These are phyloP conservation scores for Xenoacremonium recifei DNA, from an alignment of 2,329 filamentous ascomycete genomes.

Conservation along the genomic window DNA sequence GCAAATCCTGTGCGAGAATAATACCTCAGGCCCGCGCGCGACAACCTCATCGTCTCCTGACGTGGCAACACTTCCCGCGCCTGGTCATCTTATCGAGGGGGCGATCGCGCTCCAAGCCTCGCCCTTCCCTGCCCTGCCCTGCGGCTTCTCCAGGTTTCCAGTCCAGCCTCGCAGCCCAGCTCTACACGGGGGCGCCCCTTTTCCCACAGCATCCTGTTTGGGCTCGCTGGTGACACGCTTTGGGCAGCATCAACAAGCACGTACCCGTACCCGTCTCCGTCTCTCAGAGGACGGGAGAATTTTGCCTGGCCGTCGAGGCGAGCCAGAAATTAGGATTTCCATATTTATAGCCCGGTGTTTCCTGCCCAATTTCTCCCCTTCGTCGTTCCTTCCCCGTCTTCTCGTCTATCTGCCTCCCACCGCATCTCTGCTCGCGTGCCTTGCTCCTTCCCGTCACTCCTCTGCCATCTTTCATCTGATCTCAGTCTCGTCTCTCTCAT, in stretches of 20 bases:
- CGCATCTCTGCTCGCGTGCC: conserved; percentile 1
- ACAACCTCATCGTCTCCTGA: conserved; percentile 23
- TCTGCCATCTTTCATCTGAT: neutral
- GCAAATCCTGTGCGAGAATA: neutral
- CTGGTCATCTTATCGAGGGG: neutral
- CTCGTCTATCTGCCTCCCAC: conserved; percentile 4
- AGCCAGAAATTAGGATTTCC: neutral
- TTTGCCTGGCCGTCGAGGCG: conserved; percentile 1
- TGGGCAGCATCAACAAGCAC: conserved; percentile 29
- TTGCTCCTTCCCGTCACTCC: neutral
- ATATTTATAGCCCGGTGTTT: neutral
- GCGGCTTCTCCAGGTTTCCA: neutral
- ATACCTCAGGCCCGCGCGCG: neutral
- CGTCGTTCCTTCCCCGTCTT: neutral
- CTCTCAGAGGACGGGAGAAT: no score
- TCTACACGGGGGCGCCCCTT: neutral
- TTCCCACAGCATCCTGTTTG: neutral
- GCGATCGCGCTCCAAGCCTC: no score
- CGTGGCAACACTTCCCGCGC: conserved; percentile 22
- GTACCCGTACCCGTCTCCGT: conserved; percentile 13
- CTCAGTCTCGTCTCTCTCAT: conserved; percentile 1
- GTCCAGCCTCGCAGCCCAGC: no score
- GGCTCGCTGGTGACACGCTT: conserved; percentile 15
- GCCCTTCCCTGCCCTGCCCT: no score
- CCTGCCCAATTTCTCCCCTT: conserved; percentile 1